Conservation (phyloP, 1,139 yeast genomes). For the Tardiomyces digboiensis region DNA sequence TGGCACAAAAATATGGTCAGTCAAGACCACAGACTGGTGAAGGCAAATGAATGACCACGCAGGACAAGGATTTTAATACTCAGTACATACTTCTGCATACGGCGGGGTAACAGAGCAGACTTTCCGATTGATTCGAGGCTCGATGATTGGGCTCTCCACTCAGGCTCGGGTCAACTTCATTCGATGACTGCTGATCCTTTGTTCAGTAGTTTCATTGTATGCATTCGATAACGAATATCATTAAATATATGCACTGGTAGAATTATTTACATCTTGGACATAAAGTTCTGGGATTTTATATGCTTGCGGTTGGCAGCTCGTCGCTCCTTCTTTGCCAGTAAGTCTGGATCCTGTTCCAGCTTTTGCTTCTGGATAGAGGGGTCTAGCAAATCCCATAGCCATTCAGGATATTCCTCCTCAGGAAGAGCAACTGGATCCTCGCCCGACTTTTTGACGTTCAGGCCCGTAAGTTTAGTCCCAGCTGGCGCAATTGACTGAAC, state of each 20-base stretch:
- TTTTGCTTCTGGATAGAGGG: slow-evolving; percentile 42
- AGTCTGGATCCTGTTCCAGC: slow-evolving; percentile 52
- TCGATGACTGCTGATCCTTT: too few species aligned
- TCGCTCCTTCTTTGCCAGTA: slow-evolving; percentile 58
- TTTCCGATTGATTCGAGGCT: too few species aligned
- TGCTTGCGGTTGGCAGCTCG: slow-evolving; percentile 56
- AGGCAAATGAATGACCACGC: too few species aligned
- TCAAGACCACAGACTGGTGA: not conserved
- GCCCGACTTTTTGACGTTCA: slow-evolving; percentile 69
- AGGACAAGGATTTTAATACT: too few species aligned
- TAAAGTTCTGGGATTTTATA: slow-evolving; percentile 73
- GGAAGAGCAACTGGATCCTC: slow-evolving; percentile 86
- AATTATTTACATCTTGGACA: slow-evolving; percentile 25
- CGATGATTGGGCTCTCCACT: too few species aligned
- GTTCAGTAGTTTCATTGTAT: too few species aligned
- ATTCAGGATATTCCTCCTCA: slow-evolving; percentile 84
- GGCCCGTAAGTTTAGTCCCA: slow-evolving; percentile 68
- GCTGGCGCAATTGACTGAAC: slow-evolving; percentile 42
- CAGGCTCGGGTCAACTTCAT: too few species aligned
- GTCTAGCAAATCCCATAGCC: slow-evolving; percentile 91
- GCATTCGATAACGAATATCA: too few species aligned
- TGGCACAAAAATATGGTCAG: not conserved
- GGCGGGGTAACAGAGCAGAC: too few species aligned
- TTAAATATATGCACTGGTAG: too few species aligned
- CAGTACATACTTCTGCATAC: too few species aligned